Percentiles rank a stretch among this genome's conserved stretches.
phyloP scores from a whole-genome alignment of 192 early-diverging fungal species.

The Umbelopsis ramanniana region DNA sequence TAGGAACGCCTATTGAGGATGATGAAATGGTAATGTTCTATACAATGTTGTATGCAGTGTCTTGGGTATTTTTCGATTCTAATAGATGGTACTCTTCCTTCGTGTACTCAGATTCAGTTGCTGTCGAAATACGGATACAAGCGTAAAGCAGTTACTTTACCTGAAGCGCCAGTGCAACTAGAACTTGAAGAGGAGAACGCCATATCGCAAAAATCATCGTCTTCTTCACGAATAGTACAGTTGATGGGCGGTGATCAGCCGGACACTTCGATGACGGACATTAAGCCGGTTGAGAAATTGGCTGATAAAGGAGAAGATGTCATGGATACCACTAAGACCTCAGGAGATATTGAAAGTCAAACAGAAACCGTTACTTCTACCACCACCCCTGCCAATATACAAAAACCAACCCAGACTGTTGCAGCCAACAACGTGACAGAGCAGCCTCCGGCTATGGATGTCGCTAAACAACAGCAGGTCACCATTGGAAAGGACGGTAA shows the following conservation, averaged over 20 bases:
- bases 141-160: conserved; percentile 48
- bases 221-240: conserved; percentile 29
- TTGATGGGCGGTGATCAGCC: conserved; percentile 38
- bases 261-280: conserved; percentile 5
- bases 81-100: too few relatives aligned
- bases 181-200: conserved; percentile 62
- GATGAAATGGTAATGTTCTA: conserved; percentile 65
- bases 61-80: background rate
- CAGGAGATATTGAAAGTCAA: background rate
- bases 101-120: conserved; percentile 34
- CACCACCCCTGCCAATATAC: background rate
- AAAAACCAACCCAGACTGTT: background rate
- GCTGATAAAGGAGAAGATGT: background rate
- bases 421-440: background rate
- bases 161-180: conserved; percentile 68
- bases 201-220: conserved; percentile 24
- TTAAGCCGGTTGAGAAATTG: background rate
- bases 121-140: conserved; percentile 55
- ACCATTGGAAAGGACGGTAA: conserved; percentile 80
- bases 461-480: conserved; percentile 52
- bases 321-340: background rate
- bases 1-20: conserved; percentile 64
- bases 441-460: conserved; percentile 1
- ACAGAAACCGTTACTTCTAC: background rate
- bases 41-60: background rate